phyloP scores from a whole-genome alignment of 306 rosid genomes.

The Acacia crassicarpa region DNA sequence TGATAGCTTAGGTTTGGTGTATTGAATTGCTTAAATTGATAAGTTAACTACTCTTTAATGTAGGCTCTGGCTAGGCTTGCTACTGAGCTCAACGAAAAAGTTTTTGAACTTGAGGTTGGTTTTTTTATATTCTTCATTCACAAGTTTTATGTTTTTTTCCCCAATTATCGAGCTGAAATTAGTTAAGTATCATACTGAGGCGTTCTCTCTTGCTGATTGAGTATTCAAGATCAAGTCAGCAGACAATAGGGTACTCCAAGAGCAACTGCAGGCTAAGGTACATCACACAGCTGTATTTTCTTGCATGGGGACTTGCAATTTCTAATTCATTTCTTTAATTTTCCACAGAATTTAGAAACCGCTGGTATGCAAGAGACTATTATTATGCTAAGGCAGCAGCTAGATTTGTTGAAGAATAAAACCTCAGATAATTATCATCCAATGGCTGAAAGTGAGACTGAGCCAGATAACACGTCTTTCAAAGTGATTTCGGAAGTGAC shows the following conservation, averaged over 20 bases:
- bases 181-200: constrained; percentile 27
- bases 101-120: constrained; percentile 88
- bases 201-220: constrained; percentile 33
- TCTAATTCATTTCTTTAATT: not conserved
- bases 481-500: constrained; percentile 37
- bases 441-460: constrained; percentile 34
- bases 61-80: constrained; percentile 76
- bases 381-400: constrained; percentile 63
- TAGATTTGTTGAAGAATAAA: constrained; percentile 45
- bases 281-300: constrained; percentile 2
- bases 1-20: not conserved
- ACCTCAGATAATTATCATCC: constrained; percentile 32
- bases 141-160: not conserved
- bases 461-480: constrained; percentile 20
- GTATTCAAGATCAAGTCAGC: constrained; percentile 77
- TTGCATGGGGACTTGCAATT: constrained; percentile 17
- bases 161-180: constrained; percentile 18
- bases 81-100: constrained; percentile 68
- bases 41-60: constrained; percentile 24
- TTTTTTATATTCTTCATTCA: constrained; percentile 32
- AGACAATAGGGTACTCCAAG: constrained; percentile 88
- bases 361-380: constrained; percentile 77
- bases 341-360: constrained; percentile 59
- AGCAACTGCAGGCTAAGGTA: constrained; percentile 82
- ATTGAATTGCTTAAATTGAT: constrained; percentile 22